Evolutionary conservation across 495 filamentous ascomycete species (phyloP).

Genomic region (Lophiotrema nucula): DNA sequence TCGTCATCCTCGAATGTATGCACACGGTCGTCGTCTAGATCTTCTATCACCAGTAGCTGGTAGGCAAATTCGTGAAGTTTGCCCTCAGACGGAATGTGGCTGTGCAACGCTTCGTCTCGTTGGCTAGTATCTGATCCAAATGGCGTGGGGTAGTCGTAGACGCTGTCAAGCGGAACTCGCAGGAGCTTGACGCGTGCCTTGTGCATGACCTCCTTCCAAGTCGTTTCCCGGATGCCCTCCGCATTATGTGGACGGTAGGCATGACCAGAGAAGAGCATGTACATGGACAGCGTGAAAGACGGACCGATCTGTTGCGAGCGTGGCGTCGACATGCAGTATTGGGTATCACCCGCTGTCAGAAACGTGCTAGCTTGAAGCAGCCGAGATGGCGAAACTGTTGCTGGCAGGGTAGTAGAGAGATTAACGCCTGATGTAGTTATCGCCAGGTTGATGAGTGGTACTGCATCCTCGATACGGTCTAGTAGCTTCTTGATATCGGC

Average conservation of each 20-base stretch:
- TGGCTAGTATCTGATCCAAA: slow-evolving; percentile 1
- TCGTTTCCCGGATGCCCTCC: slow-evolving; percentile 66
- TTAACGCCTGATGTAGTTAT: slow-evolving; percentile 93
- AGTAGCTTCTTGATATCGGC: slow-evolving; percentile 75
- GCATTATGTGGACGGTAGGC: slow-evolving; percentile 59
- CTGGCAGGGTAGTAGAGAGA: slow-evolving; percentile 71
- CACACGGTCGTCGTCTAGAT: slow-evolving; percentile 85
- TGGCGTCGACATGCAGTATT: slow-evolving; percentile 65
- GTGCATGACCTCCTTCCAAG: slow-evolving; percentile 97
- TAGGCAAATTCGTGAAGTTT: slow-evolving; percentile 77
- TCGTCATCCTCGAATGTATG: slow-evolving; percentile 74
- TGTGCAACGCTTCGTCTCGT: neutral
- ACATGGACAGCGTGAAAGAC: slow-evolving; percentile 83
- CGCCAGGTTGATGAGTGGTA: slow-evolving; percentile 90
- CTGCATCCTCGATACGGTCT: slow-evolving; percentile 80
- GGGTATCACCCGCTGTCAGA: slow-evolving; percentile 81
- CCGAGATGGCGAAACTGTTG: slow-evolving; percentile 85
- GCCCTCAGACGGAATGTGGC: slow-evolving; percentile 49
- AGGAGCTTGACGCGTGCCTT: slow-evolving; percentile 83
- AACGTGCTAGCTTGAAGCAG: slow-evolving; percentile 92
- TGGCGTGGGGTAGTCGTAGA: slow-evolving; percentile 42
- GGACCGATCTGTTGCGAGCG: slow-evolving; percentile 81
- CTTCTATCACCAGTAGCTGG: slow-evolving; percentile 84
- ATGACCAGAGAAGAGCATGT: slow-evolving; percentile 94
- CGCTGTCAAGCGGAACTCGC: slow-evolving; percentile 47